Evolutionary conservation across 2,329 filamentous ascomycete species (phyloP), one percentile per base, ranked within the genome.

Genomic region (Neofusicoccum kwambonambiense): DNA sequence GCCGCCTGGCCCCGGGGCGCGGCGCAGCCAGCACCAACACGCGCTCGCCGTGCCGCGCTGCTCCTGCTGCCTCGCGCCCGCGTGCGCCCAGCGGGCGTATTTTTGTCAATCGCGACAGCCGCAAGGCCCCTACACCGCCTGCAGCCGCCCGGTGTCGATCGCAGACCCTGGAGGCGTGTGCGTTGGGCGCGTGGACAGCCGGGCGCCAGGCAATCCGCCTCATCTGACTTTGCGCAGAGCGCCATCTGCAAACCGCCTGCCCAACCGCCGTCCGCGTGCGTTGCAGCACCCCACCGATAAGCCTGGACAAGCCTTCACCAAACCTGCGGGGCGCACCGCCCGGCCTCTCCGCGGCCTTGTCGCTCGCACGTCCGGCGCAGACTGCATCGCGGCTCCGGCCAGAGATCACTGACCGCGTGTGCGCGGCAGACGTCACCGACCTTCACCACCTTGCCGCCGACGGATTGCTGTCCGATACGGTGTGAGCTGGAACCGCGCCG

Each of bases 51-150:
- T 22, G 22, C 22, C 22, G 22, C 22, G 22, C 22, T 22, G 22
- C 22, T 22, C 22, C 22, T 22, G 22, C 22, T 22, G 22, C 22
- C 22, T 22, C 22, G 19, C 19, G 22, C 22, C 22, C 22, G 22
- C 22, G 22, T 22, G 22, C 22, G 22, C 27, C 27, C 27, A 9
- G 37, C 13, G 37, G 37, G 37, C 37, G 11, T 45, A 31, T 39
- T 47, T 47, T 44, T 6, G 37, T 7, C 54, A 58, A 19, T 60
- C 56, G 56, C 56, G 41, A 22, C 56, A 60, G 56, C 56, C 56
- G 56, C 56, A 58, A 5, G 22, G 50, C 34, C 34, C 39, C 54
- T 44, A 58, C 41, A 60, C 56, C 56, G 56, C 56, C 42, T 47
- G 54, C 41, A 44, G 41, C 41, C 31, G 56, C 17, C 54, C 13